Evolutionary conservation across 495 filamentous ascomycete genomes (phyloP).

Genomic region (Penicillium paxilli): DNA sequence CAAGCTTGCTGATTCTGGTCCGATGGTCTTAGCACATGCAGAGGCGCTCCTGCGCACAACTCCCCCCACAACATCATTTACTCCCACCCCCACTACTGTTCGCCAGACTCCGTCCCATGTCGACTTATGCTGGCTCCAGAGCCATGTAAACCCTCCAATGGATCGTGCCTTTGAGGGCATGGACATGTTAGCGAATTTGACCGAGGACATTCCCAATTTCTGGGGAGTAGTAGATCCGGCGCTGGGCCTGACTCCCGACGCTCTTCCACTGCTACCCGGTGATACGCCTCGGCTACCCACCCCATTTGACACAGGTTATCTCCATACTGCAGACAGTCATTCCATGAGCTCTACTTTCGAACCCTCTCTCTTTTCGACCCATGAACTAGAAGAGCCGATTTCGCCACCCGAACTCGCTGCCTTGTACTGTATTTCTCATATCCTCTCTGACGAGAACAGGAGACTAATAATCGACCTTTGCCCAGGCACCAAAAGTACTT

Average conservation of each 20-base stretch:
- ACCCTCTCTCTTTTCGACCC: background rate
- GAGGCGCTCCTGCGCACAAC: conserved; percentile 2
- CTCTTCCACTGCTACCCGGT: conserved; percentile 1
- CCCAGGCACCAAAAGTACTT: conserved; percentile 15
- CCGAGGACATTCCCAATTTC: conserved; percentile 1
- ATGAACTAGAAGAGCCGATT: conserved; percentile 4
- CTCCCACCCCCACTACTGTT: too few relatives aligned
- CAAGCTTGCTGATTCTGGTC: background rate
- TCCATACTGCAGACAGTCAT: background rate
- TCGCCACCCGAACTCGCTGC: background rate
- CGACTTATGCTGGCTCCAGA: conserved; percentile 4
- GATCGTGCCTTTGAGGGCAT: conserved; percentile 5
- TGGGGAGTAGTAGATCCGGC: conserved; percentile 1
- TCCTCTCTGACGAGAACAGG: background rate
- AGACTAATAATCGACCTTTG: conserved; percentile 1
- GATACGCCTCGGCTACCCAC: conserved; percentile 1
- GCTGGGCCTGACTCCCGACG: conserved; percentile 1
- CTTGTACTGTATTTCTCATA: conserved; percentile 1
- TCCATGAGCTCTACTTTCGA: background rate
- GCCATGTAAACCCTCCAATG: conserved; percentile 1
- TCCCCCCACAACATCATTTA: background rate
- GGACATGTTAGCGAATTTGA: background rate
- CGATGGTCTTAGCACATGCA: background rate
- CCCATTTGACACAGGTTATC: conserved; percentile 1
- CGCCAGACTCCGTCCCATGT: too few relatives aligned